These are phyloP conservation scores for Areca catechu DNA, from an alignment of 176 grass and related monocot species.

Conservation along the genomic window DNA sequence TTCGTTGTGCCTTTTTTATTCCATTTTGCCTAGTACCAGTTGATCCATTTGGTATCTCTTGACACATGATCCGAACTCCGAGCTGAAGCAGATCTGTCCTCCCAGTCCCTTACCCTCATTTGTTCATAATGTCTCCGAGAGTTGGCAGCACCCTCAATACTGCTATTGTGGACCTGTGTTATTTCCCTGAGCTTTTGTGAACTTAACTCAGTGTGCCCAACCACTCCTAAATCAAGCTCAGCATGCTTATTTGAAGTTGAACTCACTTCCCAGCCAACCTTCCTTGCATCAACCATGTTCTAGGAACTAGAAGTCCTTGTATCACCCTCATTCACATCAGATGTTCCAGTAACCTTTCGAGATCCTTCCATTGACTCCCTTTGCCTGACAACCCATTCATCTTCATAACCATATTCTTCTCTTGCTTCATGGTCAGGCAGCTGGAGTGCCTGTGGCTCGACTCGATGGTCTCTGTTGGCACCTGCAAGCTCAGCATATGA, in stretches of 20 bases:
- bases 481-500: no score
- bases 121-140: not conserved
- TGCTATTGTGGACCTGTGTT: not conserved
- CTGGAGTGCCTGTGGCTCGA: no score
- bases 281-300: not conserved
- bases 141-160: not conserved
- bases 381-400: not conserved
- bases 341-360: not conserved
- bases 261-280: not conserved
- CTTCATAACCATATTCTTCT: not conserved
- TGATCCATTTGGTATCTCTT: slow-evolving; percentile 56
- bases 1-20: slow-evolving; percentile 42
- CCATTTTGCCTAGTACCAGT: slow-evolving; percentile 36
- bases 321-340: not conserved
- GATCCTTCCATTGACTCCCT: not conserved
- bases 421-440: no score
- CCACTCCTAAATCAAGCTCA: not conserved
- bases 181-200: slow-evolving; percentile 1
- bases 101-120: not conserved
- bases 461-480: no score
- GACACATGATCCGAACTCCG: slow-evolving; percentile 43
- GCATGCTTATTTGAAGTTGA: slow-evolving; percentile 1
- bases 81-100: slow-evolving; percentile 5
- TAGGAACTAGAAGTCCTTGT: not conserved
- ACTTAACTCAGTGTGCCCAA: not conserved